Conservation (phyloP, 371 early-diverging fungal genomes). For the Apophysomyces sp. region DNA sequence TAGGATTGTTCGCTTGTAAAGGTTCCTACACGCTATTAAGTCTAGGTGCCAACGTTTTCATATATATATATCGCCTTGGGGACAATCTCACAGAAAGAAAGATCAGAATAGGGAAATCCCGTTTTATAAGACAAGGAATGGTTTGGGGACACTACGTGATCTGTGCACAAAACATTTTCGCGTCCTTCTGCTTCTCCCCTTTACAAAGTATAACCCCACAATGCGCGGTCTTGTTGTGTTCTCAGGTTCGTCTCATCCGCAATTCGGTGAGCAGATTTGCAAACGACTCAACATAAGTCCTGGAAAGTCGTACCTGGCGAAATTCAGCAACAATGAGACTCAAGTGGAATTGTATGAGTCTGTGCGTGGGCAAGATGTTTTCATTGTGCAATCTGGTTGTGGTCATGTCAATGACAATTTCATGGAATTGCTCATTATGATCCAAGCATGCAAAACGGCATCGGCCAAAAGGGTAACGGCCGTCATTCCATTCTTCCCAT, state of each 20-base stretch:
- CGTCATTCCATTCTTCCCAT: conserved; percentile 94
- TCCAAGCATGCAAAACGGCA: conserved; percentile 88
- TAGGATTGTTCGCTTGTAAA: too few species aligned
- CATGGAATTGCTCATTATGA: conserved; percentile 79
- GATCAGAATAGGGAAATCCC: too few species aligned
- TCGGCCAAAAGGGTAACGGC: conserved; percentile 86
- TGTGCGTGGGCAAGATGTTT: conserved; percentile 92
- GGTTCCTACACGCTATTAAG: too few species aligned
- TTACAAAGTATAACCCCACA: too few species aligned
- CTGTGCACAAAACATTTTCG: too few species aligned
- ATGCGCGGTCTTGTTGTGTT: conserved; percentile 40
- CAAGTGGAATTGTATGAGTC: conserved; percentile 84
- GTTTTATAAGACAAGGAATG: too few species aligned
- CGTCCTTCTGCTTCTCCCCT: too few species aligned
- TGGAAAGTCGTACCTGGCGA: conserved; percentile 53
- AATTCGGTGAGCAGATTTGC: conserved; percentile 77
- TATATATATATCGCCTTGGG: too few species aligned
- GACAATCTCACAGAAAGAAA: too few species aligned
- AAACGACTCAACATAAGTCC: conserved; percentile 75
- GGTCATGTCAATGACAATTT: conserved; percentile 84
- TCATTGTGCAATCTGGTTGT: conserved; percentile 89
- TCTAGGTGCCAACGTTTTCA: too few species aligned
- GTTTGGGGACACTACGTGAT: too few species aligned
- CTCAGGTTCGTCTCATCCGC: conserved; percentile 85
- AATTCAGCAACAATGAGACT: conserved; percentile 87